Conservation (phyloP, 2,329 filamentous ascomycete genomes). For the Epicoccum nigrum region DNA sequence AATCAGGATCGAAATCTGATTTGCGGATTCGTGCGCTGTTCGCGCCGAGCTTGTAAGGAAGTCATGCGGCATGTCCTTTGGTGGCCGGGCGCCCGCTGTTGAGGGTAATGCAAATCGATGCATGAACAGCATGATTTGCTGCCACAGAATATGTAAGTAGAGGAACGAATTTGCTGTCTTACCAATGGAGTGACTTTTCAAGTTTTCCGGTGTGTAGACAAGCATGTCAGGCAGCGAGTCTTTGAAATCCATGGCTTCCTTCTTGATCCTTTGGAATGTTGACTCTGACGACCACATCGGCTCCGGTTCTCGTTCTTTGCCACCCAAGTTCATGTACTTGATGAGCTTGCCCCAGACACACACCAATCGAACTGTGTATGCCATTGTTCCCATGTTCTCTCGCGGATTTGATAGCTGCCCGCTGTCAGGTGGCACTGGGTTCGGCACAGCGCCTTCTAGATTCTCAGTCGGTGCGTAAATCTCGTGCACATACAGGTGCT, state of each 20-base stretch:
- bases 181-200: constrained; percentile 82
- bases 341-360: constrained; percentile 90
- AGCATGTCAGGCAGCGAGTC: constrained; percentile 71
- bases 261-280: constrained; percentile 71
- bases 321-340: constrained; percentile 87
- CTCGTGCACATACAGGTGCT: constrained; percentile 87
- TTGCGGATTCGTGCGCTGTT: constrained; percentile 81
- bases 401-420: constrained; percentile 69
- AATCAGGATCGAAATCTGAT: constrained; percentile 82
- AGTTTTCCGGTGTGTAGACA: constrained; percentile 79
- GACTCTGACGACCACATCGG: constrained; percentile 86
- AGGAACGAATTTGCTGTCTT: constrained; percentile 89
- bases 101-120: constrained; percentile 82
- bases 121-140: constrained; percentile 89
- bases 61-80: constrained; percentile 73
- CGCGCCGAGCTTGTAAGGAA: constrained; percentile 79
- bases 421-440: constrained; percentile 66
- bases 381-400: constrained; percentile 92
- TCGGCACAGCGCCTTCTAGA: constrained; percentile 72
- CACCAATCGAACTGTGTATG: constrained; percentile 85
- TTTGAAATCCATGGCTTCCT: constrained; percentile 73
- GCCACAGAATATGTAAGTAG: constrained; percentile 86
- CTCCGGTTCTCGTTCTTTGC: constrained; percentile 76
- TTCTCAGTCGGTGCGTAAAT: constrained; percentile 88
- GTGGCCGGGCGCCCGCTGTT: constrained; percentile 67